phyloP scores from a whole-genome alignment of 2,329 filamentous ascomycete species.

The Lasiodiplodia theobromae region DNA sequence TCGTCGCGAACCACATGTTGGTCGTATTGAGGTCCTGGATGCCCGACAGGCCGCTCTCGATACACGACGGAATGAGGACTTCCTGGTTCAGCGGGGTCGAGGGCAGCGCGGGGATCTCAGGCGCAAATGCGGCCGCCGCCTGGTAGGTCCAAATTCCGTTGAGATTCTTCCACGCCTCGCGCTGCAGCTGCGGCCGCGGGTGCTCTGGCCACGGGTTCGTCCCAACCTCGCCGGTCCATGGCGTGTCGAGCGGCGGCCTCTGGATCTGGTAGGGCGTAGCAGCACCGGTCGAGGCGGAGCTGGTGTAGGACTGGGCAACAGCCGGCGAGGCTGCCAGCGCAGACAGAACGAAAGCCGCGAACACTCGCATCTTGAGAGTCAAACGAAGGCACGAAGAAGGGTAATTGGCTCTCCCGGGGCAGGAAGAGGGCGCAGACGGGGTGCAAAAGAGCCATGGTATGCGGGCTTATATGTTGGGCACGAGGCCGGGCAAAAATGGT shows the following conservation, averaged over 20 bases:
- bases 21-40: conserved; percentile 48
- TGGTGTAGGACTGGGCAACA: conserved; percentile 5
- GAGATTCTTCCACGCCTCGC: conserved; percentile 62
- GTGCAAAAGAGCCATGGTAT: not conserved
- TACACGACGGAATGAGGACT: conserved; percentile 61
- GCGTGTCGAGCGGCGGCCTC: conserved; percentile 53
- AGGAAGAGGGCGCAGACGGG: not conserved
- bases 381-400: not conserved
- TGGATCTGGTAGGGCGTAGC: conserved; percentile 50
- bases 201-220: conserved; percentile 65
- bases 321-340: not conserved
- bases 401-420: not conserved
- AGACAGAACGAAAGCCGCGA: not conserved
- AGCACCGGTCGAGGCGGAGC: not conserved
- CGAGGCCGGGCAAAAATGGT: not conserved
- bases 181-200: conserved; percentile 63
- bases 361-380: conserved; percentile 11
- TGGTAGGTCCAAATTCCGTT: conserved; percentile 67
- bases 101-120: conserved; percentile 49
- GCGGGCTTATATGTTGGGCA: conserved; percentile 11
- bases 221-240: conserved; percentile 62
- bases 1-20: conserved; percentile 59
- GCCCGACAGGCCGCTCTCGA: conserved; percentile 63
- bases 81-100: conserved; percentile 54
- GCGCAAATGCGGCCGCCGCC: conserved; percentile 45